phyloP scores from a whole-genome alignment of 2,329 filamentous ascomycete species.

The Periconia sp. region DNA sequence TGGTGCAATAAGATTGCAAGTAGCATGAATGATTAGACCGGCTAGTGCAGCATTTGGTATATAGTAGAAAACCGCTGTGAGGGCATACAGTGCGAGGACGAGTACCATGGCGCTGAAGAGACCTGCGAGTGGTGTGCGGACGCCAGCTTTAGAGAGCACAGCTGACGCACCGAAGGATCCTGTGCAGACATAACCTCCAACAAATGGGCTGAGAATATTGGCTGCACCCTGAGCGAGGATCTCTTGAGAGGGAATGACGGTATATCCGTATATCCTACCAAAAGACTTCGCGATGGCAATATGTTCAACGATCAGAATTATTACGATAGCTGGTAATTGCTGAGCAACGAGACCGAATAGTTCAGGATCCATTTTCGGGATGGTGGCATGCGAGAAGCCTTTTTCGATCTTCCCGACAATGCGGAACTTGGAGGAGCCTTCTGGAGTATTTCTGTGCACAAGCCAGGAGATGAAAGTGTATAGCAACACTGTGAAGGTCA shows the following conservation, averaged over 20 bases:
- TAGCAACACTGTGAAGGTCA: slow-evolving; percentile 84
- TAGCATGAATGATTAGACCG: slow-evolving; percentile 91
- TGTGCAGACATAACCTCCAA: slow-evolving; percentile 87
- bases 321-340: slow-evolving; percentile 81
- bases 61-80: slow-evolving; percentile 88
- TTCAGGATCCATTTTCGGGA: slow-evolving; percentile 68
- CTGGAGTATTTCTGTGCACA: slow-evolving; percentile 61
- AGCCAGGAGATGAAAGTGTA: slow-evolving; percentile 90
- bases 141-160: slow-evolving; percentile 93
- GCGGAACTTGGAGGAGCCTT: slow-evolving; percentile 60
- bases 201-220: slow-evolving; percentile 84
- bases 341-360: slow-evolving; percentile 71
- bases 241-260: slow-evolving; percentile 90
- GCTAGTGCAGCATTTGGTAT: slow-evolving; percentile 81
- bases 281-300: slow-evolving; percentile 96
- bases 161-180: slow-evolving; percentile 94
- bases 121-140: slow-evolving; percentile 85
- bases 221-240: slow-evolving; percentile 89
- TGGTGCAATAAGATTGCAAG: slow-evolving; percentile 85
- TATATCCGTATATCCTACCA: slow-evolving; percentile 90
- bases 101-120: slow-evolving; percentile 84
- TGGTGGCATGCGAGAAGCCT: slow-evolving; percentile 79
- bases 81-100: slow-evolving; percentile 82
- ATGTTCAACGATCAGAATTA: slow-evolving; percentile 91
- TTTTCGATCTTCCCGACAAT: slow-evolving; percentile 78